Conservation (phyloP, 345 rosid genomes). For the Salix dunnii region DNA sequence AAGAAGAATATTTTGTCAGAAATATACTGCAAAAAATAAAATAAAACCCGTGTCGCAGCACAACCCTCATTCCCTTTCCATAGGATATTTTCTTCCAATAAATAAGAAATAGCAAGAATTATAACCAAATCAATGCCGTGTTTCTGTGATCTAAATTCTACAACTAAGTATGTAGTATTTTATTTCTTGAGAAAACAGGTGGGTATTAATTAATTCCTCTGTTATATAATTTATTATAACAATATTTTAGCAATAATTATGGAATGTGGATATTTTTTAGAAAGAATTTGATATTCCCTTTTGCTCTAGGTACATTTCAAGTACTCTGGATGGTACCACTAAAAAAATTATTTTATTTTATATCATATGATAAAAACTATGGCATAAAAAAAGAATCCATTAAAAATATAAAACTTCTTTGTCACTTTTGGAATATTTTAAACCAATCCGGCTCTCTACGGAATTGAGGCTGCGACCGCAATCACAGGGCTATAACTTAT, state of each 20-base stretch:
- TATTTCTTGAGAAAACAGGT: no score
- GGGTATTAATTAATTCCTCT: background rate
- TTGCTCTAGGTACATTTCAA: background rate
- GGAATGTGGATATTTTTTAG: background rate
- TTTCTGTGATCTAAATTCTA: background rate
- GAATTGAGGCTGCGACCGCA: background rate
- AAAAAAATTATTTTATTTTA: background rate
- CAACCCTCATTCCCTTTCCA: background rate
- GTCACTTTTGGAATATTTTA: background rate
- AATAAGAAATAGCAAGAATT: background rate
- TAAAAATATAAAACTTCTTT: background rate
- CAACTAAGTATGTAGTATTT: background rate
- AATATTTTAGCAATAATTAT: background rate
- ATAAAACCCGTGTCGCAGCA: background rate
- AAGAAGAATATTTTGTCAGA: constrained; percentile 21
- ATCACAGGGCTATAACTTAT: background rate
- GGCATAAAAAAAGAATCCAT: background rate
- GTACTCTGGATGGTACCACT: background rate
- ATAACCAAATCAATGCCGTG: background rate
- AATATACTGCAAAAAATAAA: background rate
- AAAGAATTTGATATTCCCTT: background rate
- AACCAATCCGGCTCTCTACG: background rate
- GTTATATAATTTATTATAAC: background rate
- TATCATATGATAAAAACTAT: background rate
- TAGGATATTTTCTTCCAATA: background rate